These are phyloP conservation scores for Lippia alba DNA, from an alignment of 305 asterid genomes.

Conservation along the genomic window DNA sequence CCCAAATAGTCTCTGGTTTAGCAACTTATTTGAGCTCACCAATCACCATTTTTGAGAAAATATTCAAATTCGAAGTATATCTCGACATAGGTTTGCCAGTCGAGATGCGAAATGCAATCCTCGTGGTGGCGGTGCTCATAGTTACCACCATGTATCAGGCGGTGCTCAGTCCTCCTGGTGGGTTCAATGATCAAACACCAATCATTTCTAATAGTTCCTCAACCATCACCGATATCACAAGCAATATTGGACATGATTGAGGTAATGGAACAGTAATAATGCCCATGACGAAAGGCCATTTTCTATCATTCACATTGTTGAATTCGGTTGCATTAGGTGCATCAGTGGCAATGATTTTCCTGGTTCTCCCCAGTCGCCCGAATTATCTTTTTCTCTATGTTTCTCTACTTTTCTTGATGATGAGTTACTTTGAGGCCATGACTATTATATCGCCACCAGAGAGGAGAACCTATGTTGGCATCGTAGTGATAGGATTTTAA, in stretches of 20 bases:
- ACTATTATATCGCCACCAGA: neutral
- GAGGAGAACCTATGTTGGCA: too few species aligned
- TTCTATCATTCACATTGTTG: neutral
- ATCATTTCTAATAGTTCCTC: too few species aligned
- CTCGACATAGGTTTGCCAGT: neutral
- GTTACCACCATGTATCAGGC: neutral
- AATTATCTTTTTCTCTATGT: neutral
- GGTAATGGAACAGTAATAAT: neutral
- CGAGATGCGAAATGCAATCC: constrained; percentile 22
- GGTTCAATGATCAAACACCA: neutral
- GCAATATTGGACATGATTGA: too few species aligned
- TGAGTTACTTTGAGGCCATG: neutral
- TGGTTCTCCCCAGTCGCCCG: neutral
- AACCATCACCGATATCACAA: too few species aligned
- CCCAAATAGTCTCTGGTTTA: neutral
- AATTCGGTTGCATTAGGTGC: neutral
- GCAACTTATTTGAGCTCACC: neutral
- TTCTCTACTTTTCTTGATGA: neutral
- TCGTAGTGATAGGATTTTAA: too few species aligned
- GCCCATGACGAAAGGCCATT: neutral
- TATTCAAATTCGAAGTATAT: neutral
- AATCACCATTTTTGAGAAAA: neutral
- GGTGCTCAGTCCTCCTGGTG: neutral
- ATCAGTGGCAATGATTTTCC: neutral
- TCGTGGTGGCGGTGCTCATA: neutral